phyloP scores from a whole-genome alignment of 148 eudicot genomes.

The Beta vulgaris region DNA sequence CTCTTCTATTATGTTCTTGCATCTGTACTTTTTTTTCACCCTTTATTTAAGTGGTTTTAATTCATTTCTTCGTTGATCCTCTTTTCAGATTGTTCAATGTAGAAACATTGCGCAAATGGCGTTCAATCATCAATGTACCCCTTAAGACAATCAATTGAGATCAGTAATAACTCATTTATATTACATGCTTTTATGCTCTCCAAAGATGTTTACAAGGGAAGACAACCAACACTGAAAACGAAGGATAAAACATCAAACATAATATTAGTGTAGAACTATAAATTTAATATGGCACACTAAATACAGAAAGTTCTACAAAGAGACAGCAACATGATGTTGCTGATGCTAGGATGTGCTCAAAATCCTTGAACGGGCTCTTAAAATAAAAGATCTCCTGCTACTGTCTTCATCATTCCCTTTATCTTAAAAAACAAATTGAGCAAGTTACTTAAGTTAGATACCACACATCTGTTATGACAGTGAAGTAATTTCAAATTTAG shows the following conservation, averaged over 20 bases:
- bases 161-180: neutral
- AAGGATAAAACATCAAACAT: conserved; percentile 6
- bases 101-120: neutral
- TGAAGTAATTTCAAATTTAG: neutral
- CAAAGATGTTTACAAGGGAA: neutral
- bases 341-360: neutral
- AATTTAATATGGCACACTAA: neutral
- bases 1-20: too few species aligned
- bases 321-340: conserved; percentile 33
- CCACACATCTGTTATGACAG: neutral
- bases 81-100: too few species aligned
- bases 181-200: neutral
- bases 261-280: neutral
- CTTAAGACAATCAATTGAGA: too few species aligned
- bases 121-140: neutral
- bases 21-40: too few species aligned
- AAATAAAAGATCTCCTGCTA: conserved; percentile 23
- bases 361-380: neutral
- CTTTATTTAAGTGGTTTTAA: neutral
- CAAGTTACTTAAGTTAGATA: neutral
- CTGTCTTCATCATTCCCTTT: conserved; percentile 27
- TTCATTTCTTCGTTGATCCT: neutral
- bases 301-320: conserved; percentile 2
- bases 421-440: conserved; percentile 9
- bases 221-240: neutral